A percentile compares a stretch with the other conserved stretches of the same genome.
Evolutionary conservation across 768 basidiomycete genomes (phyloP).

Genomic region (Termitomyces sp.): DNA sequence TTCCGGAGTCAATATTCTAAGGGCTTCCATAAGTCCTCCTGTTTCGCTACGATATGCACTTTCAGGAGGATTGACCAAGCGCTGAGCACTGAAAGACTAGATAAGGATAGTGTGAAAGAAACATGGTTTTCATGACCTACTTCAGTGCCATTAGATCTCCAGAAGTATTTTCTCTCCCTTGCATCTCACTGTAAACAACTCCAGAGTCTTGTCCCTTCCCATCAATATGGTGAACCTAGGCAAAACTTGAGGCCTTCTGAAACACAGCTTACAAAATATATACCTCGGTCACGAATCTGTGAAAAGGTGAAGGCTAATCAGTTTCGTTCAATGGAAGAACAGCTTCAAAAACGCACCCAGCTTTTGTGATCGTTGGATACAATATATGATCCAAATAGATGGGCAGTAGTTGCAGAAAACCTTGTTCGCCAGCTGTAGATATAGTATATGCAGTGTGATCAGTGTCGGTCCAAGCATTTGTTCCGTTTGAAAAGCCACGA

Average conservation of each 20-base stretch:
- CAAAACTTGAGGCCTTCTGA: conserved; percentile 1
- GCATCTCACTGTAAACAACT: conserved; percentile 97
- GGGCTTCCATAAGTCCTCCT: conserved; percentile 89
- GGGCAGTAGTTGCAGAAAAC: conserved; percentile 78
- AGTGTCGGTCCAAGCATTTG: conserved; percentile 96
- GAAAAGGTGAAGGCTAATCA: background rate
- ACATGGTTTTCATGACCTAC: conserved; percentile 35
- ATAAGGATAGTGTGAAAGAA: background rate
- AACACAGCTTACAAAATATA: conserved; percentile 11
- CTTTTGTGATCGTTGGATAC: conserved; percentile 89
- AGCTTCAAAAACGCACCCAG: conserved; percentile 50
- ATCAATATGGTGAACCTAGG: conserved; percentile 91
- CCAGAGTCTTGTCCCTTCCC: conserved; percentile 87
- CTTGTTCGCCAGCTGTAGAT: conserved; percentile 91
- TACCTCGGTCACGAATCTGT: conserved; percentile 56
- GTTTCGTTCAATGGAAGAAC: background rate
- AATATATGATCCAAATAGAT: conserved; percentile 96
- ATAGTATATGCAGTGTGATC: conserved; percentile 96
- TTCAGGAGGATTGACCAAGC: conserved; percentile 68
- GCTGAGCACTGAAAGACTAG: conserved; percentile 36
- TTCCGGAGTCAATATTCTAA: conserved; percentile 79
- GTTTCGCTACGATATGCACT: conserved; percentile 97
- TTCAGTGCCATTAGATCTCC: conserved; percentile 85
- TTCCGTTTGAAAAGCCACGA: conserved; percentile 85
- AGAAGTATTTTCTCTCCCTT: conserved; percentile 90